Conservation (phyloP, 345 rosid genomes). For the Turnera subulata region DNA sequence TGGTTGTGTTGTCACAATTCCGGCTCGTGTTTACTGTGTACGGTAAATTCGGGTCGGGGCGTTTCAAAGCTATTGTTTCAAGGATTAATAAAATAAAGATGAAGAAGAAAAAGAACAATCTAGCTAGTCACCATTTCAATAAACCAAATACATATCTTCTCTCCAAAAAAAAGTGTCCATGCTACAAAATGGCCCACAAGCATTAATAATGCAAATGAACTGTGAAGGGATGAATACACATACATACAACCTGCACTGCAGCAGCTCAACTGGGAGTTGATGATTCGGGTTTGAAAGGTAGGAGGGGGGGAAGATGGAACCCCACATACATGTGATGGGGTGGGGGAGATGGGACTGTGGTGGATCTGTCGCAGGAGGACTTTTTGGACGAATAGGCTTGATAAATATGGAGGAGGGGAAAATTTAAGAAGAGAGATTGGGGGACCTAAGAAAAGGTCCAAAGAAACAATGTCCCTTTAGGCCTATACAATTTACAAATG, state of each 20-base stretch:
- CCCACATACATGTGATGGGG: constrained; percentile 27
- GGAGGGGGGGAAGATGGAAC: constrained; percentile 8
- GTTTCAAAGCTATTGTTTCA: no score
- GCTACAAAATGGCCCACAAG: neutral
- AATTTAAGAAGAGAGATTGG: neutral
- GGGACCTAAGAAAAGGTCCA: constrained; percentile 7
- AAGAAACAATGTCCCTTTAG: constrained; percentile 6
- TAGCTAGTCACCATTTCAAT: neutral
- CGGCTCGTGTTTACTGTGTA: no score
- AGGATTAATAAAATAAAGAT: no score
- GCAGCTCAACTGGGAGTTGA: neutral
- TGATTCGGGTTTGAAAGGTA: neutral
- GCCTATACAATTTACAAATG: no score
- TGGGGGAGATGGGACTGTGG: neutral
- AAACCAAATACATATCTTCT: neutral
- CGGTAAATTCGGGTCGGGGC: no score
- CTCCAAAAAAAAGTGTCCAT: neutral
- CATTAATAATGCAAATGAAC: neutral
- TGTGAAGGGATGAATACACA: neutral
- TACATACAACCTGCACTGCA: no score
- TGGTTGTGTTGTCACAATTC: no score
- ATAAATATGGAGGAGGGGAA: no score
- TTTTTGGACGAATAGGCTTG: constrained; percentile 1
- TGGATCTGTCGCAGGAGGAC: constrained; percentile 1
- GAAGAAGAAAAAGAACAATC: no score